Conservation (phyloP, 768 basidiomycete species). For the Lentinus tigrinus region DNA sequence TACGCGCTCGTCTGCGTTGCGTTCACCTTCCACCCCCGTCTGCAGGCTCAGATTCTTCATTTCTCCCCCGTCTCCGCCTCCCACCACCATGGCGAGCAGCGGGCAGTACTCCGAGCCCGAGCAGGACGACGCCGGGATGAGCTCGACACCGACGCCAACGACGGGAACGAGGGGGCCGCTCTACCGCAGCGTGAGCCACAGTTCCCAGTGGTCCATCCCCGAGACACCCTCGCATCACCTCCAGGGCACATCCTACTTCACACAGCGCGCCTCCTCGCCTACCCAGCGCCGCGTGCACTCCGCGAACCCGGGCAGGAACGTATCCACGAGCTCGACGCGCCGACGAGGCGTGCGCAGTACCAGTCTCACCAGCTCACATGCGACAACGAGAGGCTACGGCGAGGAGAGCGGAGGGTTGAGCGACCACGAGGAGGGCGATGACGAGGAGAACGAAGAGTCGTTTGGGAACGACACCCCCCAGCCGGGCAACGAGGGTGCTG, state of each 20-base stretch:
- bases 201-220: constrained; percentile 56
- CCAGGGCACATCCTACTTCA: constrained; percentile 68
- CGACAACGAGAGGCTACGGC: constrained; percentile 41
- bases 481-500: constrained; percentile 33
- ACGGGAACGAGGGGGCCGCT: constrained; percentile 20
- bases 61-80: not conserved
- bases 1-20: constrained; percentile 6
- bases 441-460: constrained; percentile 33
- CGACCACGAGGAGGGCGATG: constrained; percentile 52
- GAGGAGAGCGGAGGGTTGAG: constrained; percentile 47
- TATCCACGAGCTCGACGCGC: constrained; percentile 51
- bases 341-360: constrained; percentile 53
- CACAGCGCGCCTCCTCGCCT: constrained; percentile 45
- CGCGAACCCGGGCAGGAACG: constrained; percentile 46
- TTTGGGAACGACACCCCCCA: constrained; percentile 28
- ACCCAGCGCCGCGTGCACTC: constrained; percentile 40
- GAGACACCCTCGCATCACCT: constrained; percentile 66
- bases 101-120: constrained; percentile 10
- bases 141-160: constrained; percentile 15
- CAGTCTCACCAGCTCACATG: constrained; percentile 60
- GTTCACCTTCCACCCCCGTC: not conserved
- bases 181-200: constrained; percentile 39
- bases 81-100: constrained; percentile 12
- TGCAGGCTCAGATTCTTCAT: constrained; percentile 14
- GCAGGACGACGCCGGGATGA: constrained; percentile 11